Base-by-base conservation (phyloP, 164 flowering plant genomes). In the Malania oleifera region DNA sequence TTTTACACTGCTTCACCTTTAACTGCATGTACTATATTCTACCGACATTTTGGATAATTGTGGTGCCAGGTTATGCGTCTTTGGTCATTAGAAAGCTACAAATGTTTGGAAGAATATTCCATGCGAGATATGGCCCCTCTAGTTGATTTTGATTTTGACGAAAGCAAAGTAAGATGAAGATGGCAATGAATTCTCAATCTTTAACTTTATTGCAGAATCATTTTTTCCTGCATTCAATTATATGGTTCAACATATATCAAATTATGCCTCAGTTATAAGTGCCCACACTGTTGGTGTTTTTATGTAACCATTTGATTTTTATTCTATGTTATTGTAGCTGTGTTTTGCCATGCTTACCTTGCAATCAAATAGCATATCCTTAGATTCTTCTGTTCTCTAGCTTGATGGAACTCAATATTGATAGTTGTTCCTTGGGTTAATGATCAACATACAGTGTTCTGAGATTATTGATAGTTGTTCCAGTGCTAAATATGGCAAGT, bases 101-200 rank as follows among this genome's bases (percentile, higher is more conserved):
- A 75, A 66, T 84, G 88, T 46, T 61, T 89, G 67, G 87, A 78
- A 72, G 91, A 89, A 60, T 83, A 84, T 69, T 38, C 67, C 4
- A 43, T 84, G 26, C 81, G 87, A 3, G 76, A 72, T 45, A 45
- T 19, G 52, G 63, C 39, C 20, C 75, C 89, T 34, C 56, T 92
- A 51, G 68, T 82, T 67, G 98, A 92, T 73, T 92, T 82, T 65
- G 96, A 89, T 74, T 92, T 92, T 74, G 98, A 92, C 57, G 96
- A 89, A 73, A 86, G 75, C 77, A 92, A 92, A 96, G 98, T 91
- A 75, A 76, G 24, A 52, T 35, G 46, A 5, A 20, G 14, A 20
- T 22, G 35, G 9, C n/a, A n/a, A n/a, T n/a, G 35, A 31, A 4
- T 31, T 31, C 6, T 4, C 6, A 31, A 31, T 4, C 35, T 31